Evolutionary conservation across 768 basidiomycete genomes (phyloP), one percentile per base, ranked within the genome.

Genomic region (Boletus patriciae): DNA sequence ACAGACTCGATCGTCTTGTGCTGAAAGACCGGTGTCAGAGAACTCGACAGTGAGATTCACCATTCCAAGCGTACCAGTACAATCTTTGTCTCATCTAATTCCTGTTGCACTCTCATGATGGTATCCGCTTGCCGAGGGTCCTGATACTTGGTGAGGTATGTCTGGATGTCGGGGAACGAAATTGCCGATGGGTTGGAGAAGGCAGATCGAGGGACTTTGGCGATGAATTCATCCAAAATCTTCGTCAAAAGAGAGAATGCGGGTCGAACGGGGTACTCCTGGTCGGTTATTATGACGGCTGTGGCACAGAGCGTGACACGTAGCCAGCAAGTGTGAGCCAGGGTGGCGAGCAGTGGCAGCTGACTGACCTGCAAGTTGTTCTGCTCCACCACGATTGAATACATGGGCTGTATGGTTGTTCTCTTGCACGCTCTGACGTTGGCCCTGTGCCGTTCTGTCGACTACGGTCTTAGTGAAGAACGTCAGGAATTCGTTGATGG

Each of bases 1-100:
- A 99, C 95, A 4, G 91, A 92, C 70, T 99, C 97, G 66, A 99
- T 99, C 29, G 97, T 99, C 80, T 98, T 98, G 80, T 98, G 97
- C 95, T 98, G 68, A 56, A 36, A 42, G 15, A 46, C 13, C 9
- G 6, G 41, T 19, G 50, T 61, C 38, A 61, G 31, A 37, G 5
- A 29, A 47, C 46, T 18, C n/a, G 19, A 4, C 10, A 27, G 10
- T 0, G 9, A 46, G 1, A 18, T 23, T n/a, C 21, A 25, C 16
- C 9, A 8, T 16, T 37, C 23, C 25, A 16, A 29, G 79, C 90
- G 57, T 65, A 96, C 95, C 73, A 99, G 76, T 45, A 98, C 85
- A 63, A 99, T 96, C 88, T 99, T 99, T 4, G 97, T 98, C 78
- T 99, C 97, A 71, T 99, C 97, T 51, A 99, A 76, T 70, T 99